Evolutionary conservation across 2,329 filamentous ascomycete species (phyloP), one percentile per base, ranked within the genome.

Genomic region (Ramularia endophylla): DNA sequence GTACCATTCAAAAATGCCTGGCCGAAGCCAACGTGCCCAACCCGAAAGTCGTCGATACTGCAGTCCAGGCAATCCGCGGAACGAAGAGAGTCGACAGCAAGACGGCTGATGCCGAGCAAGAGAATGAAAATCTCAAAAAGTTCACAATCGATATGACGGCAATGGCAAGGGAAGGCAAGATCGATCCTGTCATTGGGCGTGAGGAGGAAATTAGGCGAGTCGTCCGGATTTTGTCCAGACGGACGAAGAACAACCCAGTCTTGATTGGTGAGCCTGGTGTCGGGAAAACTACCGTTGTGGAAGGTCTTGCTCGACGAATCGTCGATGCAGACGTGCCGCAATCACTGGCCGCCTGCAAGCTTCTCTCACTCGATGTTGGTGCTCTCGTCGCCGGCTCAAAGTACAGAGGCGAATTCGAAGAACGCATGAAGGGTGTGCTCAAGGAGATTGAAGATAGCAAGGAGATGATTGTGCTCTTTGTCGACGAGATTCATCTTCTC

Each of bases 81-180:
- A 97, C 88, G 30, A 87, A 82, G 69, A 78, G 90, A 50, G 89
- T 98, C 30, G 92, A 98, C 67, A 94, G 87, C 46, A 95, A 94
- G 72, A 95, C 87, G 3, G 92, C 92, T 41, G 92, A 98, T 66
- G 81, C 83, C 0, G 92, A 97, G 66, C 75, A 85, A 58, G 90
- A 95, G 58, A 86, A 89, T 58, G 92, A 98, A 68, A 95, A 95
- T 61, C 73, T 98, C 46, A 87, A 89, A 71, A 98, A 97, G 60
- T 98, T 95, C 67, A 97, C 92, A 42, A 92, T 97, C 58, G 92
- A 98, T 67, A 94, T 98, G 88, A 98, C 92, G 8, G 77, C 86
- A 36, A 83, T 95, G 81, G 92, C 92, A 46, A 78, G 89, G 63
- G 92, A 98, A 70, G 94, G 94, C 63, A 97, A 97, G 69, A 89